Conservation (phyloP, 2,329 filamentous ascomycete genomes). For the Emmonsiellopsis sp. region DNA sequence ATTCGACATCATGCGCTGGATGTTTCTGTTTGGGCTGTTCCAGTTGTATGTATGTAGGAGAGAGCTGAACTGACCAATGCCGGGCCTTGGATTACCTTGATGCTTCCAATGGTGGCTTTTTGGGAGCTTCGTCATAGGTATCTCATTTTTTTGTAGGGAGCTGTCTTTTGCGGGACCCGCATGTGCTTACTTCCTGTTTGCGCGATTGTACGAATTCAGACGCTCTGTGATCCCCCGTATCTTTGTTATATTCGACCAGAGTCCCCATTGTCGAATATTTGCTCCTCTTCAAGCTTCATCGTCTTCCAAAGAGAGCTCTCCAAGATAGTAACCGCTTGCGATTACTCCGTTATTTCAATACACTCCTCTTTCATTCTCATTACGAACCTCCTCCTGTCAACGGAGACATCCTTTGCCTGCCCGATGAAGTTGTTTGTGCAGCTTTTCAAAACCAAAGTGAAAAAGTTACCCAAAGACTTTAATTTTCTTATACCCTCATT, state of each 20-base stretch:
- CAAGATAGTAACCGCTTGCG: too few species aligned
- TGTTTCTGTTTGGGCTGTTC: constrained; percentile 1
- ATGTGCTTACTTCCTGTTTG: too few species aligned
- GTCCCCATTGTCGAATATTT: too few species aligned
- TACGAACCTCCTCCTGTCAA: constrained; percentile 1
- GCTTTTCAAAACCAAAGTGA: constrained; percentile 1
- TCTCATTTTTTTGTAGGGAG: not conserved
- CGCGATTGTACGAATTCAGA: too few species aligned
- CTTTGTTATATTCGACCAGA: too few species aligned
- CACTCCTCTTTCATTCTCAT: not conserved
- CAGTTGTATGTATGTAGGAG: constrained; percentile 3
- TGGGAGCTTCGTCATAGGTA: not conserved
- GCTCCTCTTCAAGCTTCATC: too few species aligned
- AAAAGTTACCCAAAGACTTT: not conserved
- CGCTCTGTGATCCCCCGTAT: too few species aligned
- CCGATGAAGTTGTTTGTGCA: constrained; percentile 3
- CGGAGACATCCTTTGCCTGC: constrained; percentile 7
- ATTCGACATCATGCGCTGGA: not conserved
- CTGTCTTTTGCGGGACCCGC: not conserved
- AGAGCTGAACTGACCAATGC: not conserved
- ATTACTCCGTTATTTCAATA: not conserved
- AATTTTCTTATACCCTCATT: not conserved
- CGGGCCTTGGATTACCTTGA: not conserved
- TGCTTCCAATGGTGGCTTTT: not conserved
- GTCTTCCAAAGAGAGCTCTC: too few species aligned